These are phyloP conservation scores for Emmonsia crescens DNA, from an alignment of 2,329 filamentous ascomycete species.

Conservation along the genomic window DNA sequence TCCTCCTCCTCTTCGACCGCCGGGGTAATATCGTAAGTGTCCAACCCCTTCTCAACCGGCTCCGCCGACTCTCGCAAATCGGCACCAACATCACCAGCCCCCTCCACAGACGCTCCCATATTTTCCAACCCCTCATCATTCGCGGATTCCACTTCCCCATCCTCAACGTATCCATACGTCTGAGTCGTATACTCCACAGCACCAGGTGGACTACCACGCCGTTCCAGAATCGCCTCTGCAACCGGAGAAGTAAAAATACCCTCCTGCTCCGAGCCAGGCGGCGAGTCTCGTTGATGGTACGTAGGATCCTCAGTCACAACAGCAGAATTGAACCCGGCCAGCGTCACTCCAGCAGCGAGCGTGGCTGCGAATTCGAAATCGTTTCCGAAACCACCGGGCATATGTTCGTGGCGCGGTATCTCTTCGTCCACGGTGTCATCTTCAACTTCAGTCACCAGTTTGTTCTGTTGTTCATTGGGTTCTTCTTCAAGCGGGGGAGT, in stretches of 20 bases:
- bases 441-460: conserved; percentile 27
- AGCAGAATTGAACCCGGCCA: conserved; percentile 60
- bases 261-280: conserved; percentile 9
- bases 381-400: conserved; percentile 56
- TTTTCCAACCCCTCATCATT: conserved; percentile 3
- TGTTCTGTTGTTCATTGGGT: not conserved
- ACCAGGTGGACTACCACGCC: conserved; percentile 13
- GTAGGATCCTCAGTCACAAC: conserved; percentile 57
- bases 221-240: conserved; percentile 11
- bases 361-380: conserved; percentile 61
- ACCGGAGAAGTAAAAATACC: not conserved
- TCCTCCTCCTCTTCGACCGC: not conserved
- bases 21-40: not conserved
- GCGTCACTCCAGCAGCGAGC: conserved; percentile 55
- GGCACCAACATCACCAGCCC: not conserved
- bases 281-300: conserved; percentile 45
- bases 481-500: not conserved
- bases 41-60: conserved; percentile 15
- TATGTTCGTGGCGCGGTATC: conserved; percentile 28
- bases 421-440: conserved; percentile 8
- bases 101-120: not conserved
- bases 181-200: not conserved
- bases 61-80: not conserved
- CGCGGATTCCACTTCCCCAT: conserved; percentile 4
- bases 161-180: conserved; percentile 13